Base-by-base conservation (phyloP, 805 yeast species). In the Pichia eremophila region DNA sequence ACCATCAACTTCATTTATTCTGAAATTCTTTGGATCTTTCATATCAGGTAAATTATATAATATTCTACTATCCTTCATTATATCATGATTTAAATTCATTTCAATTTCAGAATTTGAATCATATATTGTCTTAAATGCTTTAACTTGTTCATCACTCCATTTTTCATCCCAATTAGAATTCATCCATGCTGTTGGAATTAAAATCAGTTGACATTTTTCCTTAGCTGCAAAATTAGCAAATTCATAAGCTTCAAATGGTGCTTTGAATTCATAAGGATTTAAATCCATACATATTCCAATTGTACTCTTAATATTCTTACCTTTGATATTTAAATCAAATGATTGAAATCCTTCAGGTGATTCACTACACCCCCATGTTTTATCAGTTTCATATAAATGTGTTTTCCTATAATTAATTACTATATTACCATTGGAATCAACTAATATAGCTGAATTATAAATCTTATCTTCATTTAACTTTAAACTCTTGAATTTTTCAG, bases 271-370 rank as follows among this genome's bases (percentile, higher is more conserved):
- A 62, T 85, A 84, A 0, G 96, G 96, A 61, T 86, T 89, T 51
- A 90, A 63, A 65, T 90, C 98, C 97, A 90, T 90, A 61, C 98
- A 90, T 7, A 90, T 88, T 0, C 96, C 98, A 46, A 90, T 70
- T 34, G 81, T 73, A 1, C 83, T 67, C 35, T 62, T 72, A 8
- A 76, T 54, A 5, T 22, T 44, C 15, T 43, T 43, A 18, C 58
- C 59, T 19, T 60, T 57, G 19, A 76, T 61, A 5, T 56, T 55
- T 39, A 83, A 55, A 5, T 69, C 69, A 43, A 83, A 75, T 1
- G 74, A 61, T 27, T 68, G 63, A 57, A 88, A 89, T 0, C 78
- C 79, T 2, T 60, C 64, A 0, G 84, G 83, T 43, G 83, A 81
- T 57, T 85, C 95, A 2, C 59, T 51, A 47, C 88, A 81, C 0